Percentiles rank a stretch among this genome's conserved stretches.
phyloP scores from a whole-genome alignment of 2,329 filamentous ascomycete species.

The Epicoccum sorghinum region DNA sequence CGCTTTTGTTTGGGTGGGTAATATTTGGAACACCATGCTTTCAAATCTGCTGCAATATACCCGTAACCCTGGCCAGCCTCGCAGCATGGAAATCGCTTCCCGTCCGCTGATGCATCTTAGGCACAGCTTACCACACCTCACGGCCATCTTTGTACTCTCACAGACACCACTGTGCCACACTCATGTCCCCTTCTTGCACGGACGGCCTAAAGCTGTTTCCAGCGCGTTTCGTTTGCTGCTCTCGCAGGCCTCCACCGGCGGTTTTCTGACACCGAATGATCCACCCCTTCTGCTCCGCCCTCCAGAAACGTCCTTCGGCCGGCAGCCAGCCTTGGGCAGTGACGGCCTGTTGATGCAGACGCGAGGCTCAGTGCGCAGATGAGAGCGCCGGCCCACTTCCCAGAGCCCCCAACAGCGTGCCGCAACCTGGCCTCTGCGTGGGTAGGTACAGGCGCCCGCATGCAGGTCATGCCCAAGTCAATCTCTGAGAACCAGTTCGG shows the following conservation, averaged over 20 bases:
- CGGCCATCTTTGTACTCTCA: slow-evolving; percentile 4
- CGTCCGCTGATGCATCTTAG: slow-evolving; percentile 16
- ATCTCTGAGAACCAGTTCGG: slow-evolving; percentile 25
- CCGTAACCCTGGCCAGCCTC: slow-evolving; percentile 22
- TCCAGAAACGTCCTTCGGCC: slow-evolving; percentile 16
- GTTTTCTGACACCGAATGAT: slow-evolving; percentile 8
- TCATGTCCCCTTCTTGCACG: neutral
- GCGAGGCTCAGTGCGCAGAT: slow-evolving; percentile 13
- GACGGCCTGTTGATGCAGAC: slow-evolving; percentile 30
- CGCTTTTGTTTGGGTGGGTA: slow-evolving; percentile 20
- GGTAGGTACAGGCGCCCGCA: slow-evolving; percentile 25
- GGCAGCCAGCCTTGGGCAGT: slow-evolving; percentile 23
- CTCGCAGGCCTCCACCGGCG: neutral
- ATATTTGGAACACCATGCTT: slow-evolving; percentile 23
- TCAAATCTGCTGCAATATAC: slow-evolving; percentile 26
- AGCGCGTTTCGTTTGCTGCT: slow-evolving; percentile 26
- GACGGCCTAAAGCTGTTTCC: slow-evolving; percentile 19
- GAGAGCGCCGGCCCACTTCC: slow-evolving; percentile 28
- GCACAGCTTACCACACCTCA: neutral
- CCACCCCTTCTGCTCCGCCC: slow-evolving; percentile 20
- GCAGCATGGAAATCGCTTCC: slow-evolving; percentile 2
- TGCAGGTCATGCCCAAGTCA: slow-evolving; percentile 24
- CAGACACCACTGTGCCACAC: slow-evolving; percentile 6
- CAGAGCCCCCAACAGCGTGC: slow-evolving; percentile 8
- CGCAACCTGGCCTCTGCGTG: slow-evolving; percentile 24